Evolutionary conservation across 1,284 basidiomycete species (phyloP).

Genomic region (Cryptococcus maquisensis): DNA sequence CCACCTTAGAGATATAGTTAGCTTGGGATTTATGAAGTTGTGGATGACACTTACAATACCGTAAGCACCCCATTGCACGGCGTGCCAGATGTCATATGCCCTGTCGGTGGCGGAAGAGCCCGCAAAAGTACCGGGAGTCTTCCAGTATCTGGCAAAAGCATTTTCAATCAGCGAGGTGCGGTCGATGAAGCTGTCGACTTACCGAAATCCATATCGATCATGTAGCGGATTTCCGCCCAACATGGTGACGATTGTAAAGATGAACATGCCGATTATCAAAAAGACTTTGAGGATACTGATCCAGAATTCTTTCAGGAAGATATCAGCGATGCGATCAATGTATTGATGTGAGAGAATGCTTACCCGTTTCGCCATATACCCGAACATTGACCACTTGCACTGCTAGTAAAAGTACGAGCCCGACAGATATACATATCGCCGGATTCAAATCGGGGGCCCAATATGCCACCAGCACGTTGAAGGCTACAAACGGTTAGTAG

Average conservation of each 20-base stretch:
- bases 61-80: constrained; percentile 31
- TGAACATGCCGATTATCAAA: constrained; percentile 32
- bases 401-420: constrained; percentile 14
- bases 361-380: too few species aligned
- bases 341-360: too few species aligned
- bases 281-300: constrained; percentile 36
- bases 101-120: constrained; percentile 13
- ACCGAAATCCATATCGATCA: constrained; percentile 30
- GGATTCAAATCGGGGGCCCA: constrained; percentile 16
- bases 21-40: neutral
- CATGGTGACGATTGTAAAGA: constrained; percentile 41
- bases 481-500: neutral
- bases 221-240: constrained; percentile 32
- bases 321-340: too few species aligned
- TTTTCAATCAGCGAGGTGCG: too few species aligned
- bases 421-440: constrained; percentile 27
- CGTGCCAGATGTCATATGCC: constrained; percentile 33
- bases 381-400: too few species aligned
- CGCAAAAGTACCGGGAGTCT: constrained; percentile 34
- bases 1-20: constrained; percentile 10
- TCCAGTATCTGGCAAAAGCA: constrained; percentile 24
- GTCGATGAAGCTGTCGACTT: too few species aligned
- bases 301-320: constrained; percentile 25
- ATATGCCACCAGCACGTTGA: constrained; percentile 34
- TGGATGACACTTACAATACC: constrained; percentile 17